Conservation (phyloP, 2,329 filamentous ascomycete genomes). For the Trichoderma koningiopsis region DNA sequence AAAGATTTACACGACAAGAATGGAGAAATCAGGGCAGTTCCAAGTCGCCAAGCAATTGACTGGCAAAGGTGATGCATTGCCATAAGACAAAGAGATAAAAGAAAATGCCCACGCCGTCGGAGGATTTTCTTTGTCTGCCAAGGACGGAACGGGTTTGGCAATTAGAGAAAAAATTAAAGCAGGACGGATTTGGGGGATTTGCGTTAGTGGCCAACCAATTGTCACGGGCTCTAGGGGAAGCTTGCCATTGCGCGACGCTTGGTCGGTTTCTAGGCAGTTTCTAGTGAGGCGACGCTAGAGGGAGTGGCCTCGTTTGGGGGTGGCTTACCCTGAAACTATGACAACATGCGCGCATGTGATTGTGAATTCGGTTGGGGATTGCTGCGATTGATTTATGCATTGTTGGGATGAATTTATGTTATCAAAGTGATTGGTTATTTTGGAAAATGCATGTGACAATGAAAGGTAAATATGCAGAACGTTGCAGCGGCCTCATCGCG, state of each 20-base stretch:
- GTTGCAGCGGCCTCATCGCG: background rate
- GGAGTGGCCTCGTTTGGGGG: background rate
- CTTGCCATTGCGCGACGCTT: conserved; percentile 16
- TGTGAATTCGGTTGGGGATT: background rate
- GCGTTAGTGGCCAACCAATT: conserved; percentile 24
- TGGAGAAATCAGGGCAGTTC: background rate
- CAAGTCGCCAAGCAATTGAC: conserved; percentile 7
- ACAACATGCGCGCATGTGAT: background rate
- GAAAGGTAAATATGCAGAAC: background rate
- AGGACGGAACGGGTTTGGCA: background rate
- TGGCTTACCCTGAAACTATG: conserved; percentile 2
- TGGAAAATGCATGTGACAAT: too few relatives aligned
- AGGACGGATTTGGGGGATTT: background rate
- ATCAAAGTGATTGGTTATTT: background rate
- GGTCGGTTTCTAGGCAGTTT: background rate
- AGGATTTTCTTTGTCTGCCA: background rate
- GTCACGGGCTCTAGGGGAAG: conserved; percentile 20
- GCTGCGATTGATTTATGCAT: background rate
- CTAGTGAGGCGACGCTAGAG: background rate
- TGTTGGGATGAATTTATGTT: background rate
- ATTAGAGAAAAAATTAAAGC: background rate
- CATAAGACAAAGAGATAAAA: background rate
- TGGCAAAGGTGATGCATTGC: conserved; percentile 1
- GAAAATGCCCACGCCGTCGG: background rate
- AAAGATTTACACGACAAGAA: conserved; percentile 1